Percentiles rank a stretch among this genome's conserved stretches.
Conservation (phyloP, 108 stramenopile species). For the Conticribra guillardii region DNA sequence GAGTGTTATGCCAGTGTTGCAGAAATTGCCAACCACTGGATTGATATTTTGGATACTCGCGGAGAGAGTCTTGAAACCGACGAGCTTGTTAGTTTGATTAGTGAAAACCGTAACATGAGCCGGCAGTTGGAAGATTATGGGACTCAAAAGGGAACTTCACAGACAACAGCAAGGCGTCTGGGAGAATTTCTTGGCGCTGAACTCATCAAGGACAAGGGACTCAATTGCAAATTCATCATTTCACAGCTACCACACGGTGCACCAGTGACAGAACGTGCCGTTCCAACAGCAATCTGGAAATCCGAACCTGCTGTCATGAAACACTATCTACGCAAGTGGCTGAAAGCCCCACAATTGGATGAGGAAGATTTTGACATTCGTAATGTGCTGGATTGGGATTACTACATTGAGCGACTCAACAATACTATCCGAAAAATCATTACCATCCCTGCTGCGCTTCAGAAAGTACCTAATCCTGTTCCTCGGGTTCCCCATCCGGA, state of each 20-base stretch:
- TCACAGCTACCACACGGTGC: conserved; percentile 94
- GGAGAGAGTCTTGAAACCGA: conserved; percentile 94
- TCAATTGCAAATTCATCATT: conserved; percentile 98
- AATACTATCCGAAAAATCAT: conserved; percentile 98
- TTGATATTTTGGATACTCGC: conserved; percentile 95
- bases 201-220: conserved; percentile 97
- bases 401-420: conserved; percentile 95
- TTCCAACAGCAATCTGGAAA: conserved; percentile 97
- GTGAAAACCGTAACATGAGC: conserved; percentile 97
- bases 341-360: conserved; percentile 85
- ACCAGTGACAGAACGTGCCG: conserved; percentile 96
- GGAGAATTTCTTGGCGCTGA: conserved; percentile 98
- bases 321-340: conserved; percentile 93
- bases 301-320: conserved; percentile 87
- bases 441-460: conserved; percentile 98
- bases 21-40: conserved; percentile 97
- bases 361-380: conserved; percentile 93
- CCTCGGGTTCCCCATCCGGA: conserved; percentile 95
- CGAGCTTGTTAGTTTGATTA: conserved; percentile 96
- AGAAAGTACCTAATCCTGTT: conserved; percentile 94
- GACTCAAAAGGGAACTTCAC: conserved; percentile 94
- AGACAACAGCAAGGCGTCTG: conserved; percentile 96
- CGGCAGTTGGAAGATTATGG: conserved; percentile 98
- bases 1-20: conserved; percentile 97
- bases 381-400: conserved; percentile 96